Percentiles rank a stretch among this genome's conserved stretches.
These are phyloP conservation scores for Neurospora sp. DNA, from an alignment of 495 filamentous ascomycete species.

Conservation along the genomic window DNA sequence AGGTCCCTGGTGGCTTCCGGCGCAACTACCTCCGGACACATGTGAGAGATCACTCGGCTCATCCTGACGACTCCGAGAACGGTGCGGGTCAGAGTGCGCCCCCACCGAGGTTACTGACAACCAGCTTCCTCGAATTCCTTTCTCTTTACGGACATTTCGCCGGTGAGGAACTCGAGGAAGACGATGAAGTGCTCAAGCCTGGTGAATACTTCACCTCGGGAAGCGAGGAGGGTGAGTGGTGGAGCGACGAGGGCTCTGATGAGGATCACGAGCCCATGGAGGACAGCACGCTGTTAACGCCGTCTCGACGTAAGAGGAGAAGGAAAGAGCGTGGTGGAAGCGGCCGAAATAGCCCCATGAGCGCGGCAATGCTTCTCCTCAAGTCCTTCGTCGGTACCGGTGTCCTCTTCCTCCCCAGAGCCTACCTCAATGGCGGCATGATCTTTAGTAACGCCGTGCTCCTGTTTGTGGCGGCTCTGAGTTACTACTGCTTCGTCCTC, in stretches of 20 bases:
- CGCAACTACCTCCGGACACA: constrained; percentile 72
- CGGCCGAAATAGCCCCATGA: constrained; percentile 61
- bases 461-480: constrained; percentile 68
- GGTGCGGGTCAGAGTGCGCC: constrained; percentile 25
- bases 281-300: constrained; percentile 67
- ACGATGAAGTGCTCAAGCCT: constrained; percentile 74
- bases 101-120: constrained; percentile 63
- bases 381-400: constrained; percentile 98
- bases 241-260: constrained; percentile 40
- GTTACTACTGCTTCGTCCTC: constrained; percentile 93
- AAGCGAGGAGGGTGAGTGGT: constrained; percentile 41
- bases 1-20: constrained; percentile 84
- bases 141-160: constrained; percentile 95
- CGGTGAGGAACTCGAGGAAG: constrained; percentile 89
- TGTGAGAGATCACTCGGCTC: constrained; percentile 44
- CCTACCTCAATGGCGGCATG: constrained; percentile 93
- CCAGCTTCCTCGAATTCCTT: constrained; percentile 88
- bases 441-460: constrained; percentile 89
- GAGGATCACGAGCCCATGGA: constrained; percentile 68
- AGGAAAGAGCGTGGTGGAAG: constrained; percentile 58
- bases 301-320: constrained; percentile 57
- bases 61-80: constrained; percentile 34
- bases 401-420: constrained; percentile 89
- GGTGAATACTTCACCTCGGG: constrained; percentile 79
- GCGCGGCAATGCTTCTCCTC: constrained; percentile 71